Percentiles rank a stretch among this genome's conserved stretches.
Conservation (phyloP, 768 basidiomycete genomes). For the Calocybe indica region DNA sequence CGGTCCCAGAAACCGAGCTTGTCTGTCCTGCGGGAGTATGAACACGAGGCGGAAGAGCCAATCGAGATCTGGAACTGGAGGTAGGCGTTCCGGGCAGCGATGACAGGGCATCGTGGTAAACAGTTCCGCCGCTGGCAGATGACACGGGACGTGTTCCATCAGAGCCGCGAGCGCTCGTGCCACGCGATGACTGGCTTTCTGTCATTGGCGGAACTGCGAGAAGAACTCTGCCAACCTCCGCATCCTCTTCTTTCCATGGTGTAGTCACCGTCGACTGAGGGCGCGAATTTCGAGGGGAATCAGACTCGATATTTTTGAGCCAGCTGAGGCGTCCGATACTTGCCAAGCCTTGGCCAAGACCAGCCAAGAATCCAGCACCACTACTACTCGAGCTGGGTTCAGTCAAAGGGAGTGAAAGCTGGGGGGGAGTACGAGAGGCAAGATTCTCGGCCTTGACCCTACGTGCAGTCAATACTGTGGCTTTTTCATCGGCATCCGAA, state of each 20-base stretch:
- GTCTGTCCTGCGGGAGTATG: slow-evolving; percentile 23
- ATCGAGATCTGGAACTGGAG: slow-evolving; percentile 15
- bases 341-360: slow-evolving; percentile 43
- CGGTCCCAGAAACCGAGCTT: slow-evolving; percentile 4
- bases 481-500: slow-evolving; percentile 34
- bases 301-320: slow-evolving; percentile 38
- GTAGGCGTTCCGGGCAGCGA: slow-evolving; percentile 38
- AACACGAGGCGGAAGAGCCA: slow-evolving; percentile 42
- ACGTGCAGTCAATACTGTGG: slow-evolving; percentile 46
- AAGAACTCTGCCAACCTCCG: slow-evolving; percentile 37
- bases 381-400: slow-evolving; percentile 9
- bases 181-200: slow-evolving; percentile 18
- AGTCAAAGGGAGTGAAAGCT: slow-evolving; percentile 8
- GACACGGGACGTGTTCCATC: slow-evolving; percentile 53
- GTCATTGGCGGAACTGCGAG: slow-evolving; percentile 20
- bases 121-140: slow-evolving; percentile 46
- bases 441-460: slow-evolving; percentile 38
- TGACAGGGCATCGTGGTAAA: slow-evolving; percentile 61
- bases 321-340: slow-evolving; percentile 50
- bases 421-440: slow-evolving; percentile 21
- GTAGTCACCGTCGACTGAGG: slow-evolving; percentile 10
- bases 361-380: slow-evolving; percentile 21
- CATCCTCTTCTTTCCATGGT: slow-evolving; percentile 34
- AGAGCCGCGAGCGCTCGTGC: slow-evolving; percentile 27
- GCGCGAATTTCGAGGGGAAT: slow-evolving; percentile 15